A percentile compares a stretch with the other conserved stretches of the same genome.
These are phyloP conservation scores for Parachaetomium inaequale DNA, from an alignment of 495 filamentous ascomycete genomes.

Conservation along the genomic window DNA sequence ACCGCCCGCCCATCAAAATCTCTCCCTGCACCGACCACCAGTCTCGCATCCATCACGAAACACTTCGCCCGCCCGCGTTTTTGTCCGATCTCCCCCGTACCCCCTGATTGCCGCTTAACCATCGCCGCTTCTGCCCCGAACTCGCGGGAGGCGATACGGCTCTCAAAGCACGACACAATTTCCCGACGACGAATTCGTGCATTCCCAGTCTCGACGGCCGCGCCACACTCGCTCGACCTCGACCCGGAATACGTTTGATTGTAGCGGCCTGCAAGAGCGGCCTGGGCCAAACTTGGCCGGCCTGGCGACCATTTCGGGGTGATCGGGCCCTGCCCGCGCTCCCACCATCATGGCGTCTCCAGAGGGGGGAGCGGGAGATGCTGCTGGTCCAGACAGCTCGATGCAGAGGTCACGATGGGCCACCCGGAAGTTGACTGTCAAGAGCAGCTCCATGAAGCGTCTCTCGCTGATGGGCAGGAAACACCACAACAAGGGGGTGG, in stretches of 20 bases:
- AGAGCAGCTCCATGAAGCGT: slow-evolving; percentile 73
- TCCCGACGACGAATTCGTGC: background rate
- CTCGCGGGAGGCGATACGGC: background rate
- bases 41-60: slow-evolving; percentile 2
- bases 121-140: background rate
- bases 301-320: slow-evolving; percentile 45
- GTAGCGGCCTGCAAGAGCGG: slow-evolving; percentile 26
- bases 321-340: slow-evolving; percentile 52
- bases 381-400: slow-evolving; percentile 45
- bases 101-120: background rate
- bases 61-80: background rate
- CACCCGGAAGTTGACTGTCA: slow-evolving; percentile 72
- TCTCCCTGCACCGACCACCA: slow-evolving; percentile 16
- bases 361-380: slow-evolving; percentile 43
- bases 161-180: background rate
- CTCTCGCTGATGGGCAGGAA: slow-evolving; percentile 77
- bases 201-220: background rate
- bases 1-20: slow-evolving; percentile 23
- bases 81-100: background rate
- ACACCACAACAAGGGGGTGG: slow-evolving; percentile 57
- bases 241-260: slow-evolving; percentile 1
- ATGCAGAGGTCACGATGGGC: slow-evolving; percentile 81
- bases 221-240: background rate
- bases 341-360: slow-evolving; percentile 43
- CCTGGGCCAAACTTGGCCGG: slow-evolving; percentile 36